A percentile compares a stretch with the other conserved stretches of the same genome.
These are phyloP conservation scores for Mortierella sp. DNA, from an alignment of 371 early-diverging fungal species.

Conservation along the genomic window DNA sequence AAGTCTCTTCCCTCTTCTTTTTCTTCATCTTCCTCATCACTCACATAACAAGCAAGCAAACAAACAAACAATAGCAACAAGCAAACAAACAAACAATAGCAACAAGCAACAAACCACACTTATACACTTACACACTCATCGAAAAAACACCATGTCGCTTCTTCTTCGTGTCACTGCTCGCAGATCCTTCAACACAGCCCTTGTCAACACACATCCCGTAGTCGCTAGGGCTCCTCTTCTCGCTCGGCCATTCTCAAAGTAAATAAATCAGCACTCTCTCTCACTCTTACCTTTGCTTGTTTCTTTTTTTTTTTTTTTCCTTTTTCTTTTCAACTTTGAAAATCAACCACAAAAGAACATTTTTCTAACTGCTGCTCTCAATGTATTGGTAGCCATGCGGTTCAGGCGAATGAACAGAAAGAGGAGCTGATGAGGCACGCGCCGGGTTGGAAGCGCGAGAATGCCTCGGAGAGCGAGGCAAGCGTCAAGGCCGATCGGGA, in stretches of 20 bases:
- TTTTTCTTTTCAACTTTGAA: neutral
- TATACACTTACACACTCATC: neutral
- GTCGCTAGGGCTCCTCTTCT: slow-evolving; percentile 16
- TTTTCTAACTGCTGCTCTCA: neutral
- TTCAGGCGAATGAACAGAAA: neutral
- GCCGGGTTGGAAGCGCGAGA: slow-evolving; percentile 56
- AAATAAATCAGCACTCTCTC: no score
- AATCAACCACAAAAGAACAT: neutral
- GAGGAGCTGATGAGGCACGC: slow-evolving; percentile 38
- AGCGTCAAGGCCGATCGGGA: slow-evolving; percentile 37
- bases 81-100: neutral
- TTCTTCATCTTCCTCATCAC: no score
- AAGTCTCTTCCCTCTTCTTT: neutral
- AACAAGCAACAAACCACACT: neutral
- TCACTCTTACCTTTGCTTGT: neutral
- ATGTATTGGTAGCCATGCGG: neutral
- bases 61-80: neutral
- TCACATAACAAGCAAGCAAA: neutral
- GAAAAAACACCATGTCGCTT: slow-evolving; percentile 26
- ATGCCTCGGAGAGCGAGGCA: slow-evolving; percentile 58
- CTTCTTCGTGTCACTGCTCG: slow-evolving; percentile 28
- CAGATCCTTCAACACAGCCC: slow-evolving; percentile 23
- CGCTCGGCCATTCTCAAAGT: slow-evolving; percentile 26
- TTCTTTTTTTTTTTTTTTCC: neutral
- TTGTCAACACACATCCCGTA: slow-evolving; percentile 12